Evolutionary conservation across 805 yeast species (phyloP), one percentile per base, ranked within the genome.

Genomic region (Schwanniomyces yamadae): DNA sequence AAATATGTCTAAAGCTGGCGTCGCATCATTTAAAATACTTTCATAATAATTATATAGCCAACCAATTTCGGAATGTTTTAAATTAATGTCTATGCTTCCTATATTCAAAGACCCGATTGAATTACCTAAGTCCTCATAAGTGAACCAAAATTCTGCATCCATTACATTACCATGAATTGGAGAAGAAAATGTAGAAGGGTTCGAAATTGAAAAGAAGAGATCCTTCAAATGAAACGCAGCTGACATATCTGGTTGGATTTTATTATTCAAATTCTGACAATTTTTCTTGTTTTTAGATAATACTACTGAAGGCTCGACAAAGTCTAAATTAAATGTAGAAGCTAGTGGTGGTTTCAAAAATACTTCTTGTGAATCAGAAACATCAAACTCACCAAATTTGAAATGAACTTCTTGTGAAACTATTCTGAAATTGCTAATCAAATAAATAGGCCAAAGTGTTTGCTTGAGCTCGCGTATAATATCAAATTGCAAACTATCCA

Each of bases 401-500:
- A 78, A 3, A 5, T 63, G 57, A 0, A 77, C 40, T 5, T 50
- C 50, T 0, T 84, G 83, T 3, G 76, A 47, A 1, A 73, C 69
- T 6, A 82, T 37, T 21, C 82, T 61, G 8, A 75, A 10, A 39
- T 73, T 78, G 17, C 53, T 49, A 5, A 70, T 63, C n/a, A 55
- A 46, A 1, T 69, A 59, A 0, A 57, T 44, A 1, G 63, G 57
- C 4, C 47, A 37, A 29, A 71, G 49, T 15, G 61, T 53, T 6
- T 33, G 34, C 17, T 65, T 59, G 17, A 85, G 55, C 6, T 63
- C 59, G 22, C 59, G 55, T 9, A 85, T 66, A 2, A 83, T 74
- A 7, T 77, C 75, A 12, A 76, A 55, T 40, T 90, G 95, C 11
- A 88, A 58, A 12, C 55, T 54, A 54, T 90, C 96, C 47, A 89